A percentile compares a stretch with the other conserved stretches of the same genome.
Evolutionary conservation across 2,329 filamentous ascomycete species (phyloP).

Genomic region (Talaromyces sp.): DNA sequence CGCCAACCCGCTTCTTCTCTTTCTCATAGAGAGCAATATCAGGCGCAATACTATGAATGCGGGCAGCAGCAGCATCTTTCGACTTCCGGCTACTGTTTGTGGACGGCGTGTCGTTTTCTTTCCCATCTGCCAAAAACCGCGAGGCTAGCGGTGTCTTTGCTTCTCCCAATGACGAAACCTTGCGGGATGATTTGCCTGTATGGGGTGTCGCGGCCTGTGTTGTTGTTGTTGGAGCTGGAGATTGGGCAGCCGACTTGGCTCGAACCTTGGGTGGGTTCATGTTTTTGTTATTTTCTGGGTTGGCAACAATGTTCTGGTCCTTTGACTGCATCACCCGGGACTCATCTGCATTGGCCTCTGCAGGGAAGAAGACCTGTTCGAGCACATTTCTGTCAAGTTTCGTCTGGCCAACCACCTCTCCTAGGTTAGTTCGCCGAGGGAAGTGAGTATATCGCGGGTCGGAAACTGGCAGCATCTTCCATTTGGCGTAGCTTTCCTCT

Average conservation of each 20-base stretch:
- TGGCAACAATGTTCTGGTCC: constrained; percentile 27
- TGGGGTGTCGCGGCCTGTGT: constrained; percentile 8
- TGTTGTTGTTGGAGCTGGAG: constrained; percentile 4
- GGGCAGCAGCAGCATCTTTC: constrained; percentile 76
- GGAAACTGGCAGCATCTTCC: constrained; percentile 67
- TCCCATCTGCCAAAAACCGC: constrained; percentile 55
- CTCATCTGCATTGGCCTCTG: constrained; percentile 21
- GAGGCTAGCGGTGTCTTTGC: constrained; percentile 51
- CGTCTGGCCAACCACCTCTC: constrained; percentile 88
- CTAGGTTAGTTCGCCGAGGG: constrained; percentile 81
- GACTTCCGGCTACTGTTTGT: constrained; percentile 76
- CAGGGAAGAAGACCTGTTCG: constrained; percentile 63
- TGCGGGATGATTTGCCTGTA: constrained; percentile 23
- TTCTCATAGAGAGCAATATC: constrained; percentile 91
- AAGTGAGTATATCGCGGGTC: constrained; percentile 79
- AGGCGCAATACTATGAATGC: constrained; percentile 69
- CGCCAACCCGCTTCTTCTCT: constrained; percentile 77
- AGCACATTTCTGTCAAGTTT: constrained; percentile 68
- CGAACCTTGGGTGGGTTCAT: constrained; percentile 18
- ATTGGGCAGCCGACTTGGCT: constrained; percentile 16
- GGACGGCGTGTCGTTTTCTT: constrained; percentile 80
- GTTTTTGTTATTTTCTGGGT: constrained; percentile 8
- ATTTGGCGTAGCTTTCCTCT: constrained; percentile 93
- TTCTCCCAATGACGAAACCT: constrained; percentile 23
- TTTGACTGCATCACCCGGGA: constrained; percentile 31